Evolutionary conservation across 2,329 filamentous ascomycete species (phyloP).

Genomic region (Rhinocladiella similis): DNA sequence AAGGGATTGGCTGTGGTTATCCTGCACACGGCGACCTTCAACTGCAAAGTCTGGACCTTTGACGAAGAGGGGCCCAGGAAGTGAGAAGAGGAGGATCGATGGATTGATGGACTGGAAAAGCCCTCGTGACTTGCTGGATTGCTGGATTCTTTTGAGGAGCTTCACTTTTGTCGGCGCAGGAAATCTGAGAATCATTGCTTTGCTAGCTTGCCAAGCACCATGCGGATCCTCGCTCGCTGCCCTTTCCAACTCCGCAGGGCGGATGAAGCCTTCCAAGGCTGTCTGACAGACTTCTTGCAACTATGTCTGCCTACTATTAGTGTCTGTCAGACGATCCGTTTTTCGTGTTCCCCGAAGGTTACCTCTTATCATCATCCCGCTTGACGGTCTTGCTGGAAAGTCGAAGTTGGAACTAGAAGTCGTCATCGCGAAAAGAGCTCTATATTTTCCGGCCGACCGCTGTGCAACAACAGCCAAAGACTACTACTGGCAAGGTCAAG

Average conservation of each 20-base stretch:
- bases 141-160: conserved; percentile 17
- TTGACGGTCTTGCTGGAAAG: not conserved
- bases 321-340: too few relatives aligned
- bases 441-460: not conserved
- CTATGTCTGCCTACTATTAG: too few relatives aligned
- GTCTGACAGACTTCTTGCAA: not conserved
- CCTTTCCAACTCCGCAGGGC: not conserved
- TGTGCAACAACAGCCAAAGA: not conserved
- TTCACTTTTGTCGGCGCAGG: conserved; percentile 23
- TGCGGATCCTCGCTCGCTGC: not conserved
- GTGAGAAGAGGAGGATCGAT: conserved; percentile 7
- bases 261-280: not conserved
- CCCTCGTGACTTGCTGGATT: conserved; percentile 17
- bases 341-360: too few relatives aligned
- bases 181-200: conserved; percentile 13
- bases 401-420: not conserved
- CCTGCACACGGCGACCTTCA: not conserved
- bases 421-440: too few relatives aligned
- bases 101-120: conserved; percentile 10
- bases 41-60: not conserved
- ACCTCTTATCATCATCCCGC: too few relatives aligned
- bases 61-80: not conserved
- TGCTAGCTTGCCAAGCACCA: conserved; percentile 10
- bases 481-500: too few relatives aligned
- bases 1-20: conserved; percentile 1